Percentiles rank a stretch among this genome's conserved stretches.
These are phyloP conservation scores for Neonectria ditissima DNA, from an alignment of 2,329 filamentous ascomycete species.

Conservation along the genomic window DNA sequence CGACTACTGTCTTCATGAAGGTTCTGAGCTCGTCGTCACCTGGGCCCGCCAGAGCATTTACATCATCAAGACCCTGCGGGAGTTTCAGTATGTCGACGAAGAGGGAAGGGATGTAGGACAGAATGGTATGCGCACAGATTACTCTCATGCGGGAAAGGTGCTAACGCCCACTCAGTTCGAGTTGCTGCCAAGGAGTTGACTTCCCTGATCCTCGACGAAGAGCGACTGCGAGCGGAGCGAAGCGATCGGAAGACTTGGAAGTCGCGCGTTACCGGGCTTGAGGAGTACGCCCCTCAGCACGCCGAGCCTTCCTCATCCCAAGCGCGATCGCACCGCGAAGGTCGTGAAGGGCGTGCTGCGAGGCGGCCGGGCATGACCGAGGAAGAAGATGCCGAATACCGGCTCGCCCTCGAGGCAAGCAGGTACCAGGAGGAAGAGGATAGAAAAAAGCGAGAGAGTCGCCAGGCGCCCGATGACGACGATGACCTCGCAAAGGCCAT, in stretches of 20 bases:
- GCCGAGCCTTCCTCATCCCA: conserved; percentile 54
- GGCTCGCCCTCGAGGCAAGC: conserved; percentile 91
- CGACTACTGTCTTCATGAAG: conserved; percentile 97
- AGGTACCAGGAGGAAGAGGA: conserved; percentile 96
- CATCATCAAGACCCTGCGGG: conserved; percentile 97
- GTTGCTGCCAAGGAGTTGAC: conserved; percentile 97
- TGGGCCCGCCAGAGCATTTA: conserved; percentile 99
- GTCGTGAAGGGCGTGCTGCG: background rate
- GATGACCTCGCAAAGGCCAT: conserved; percentile 96
- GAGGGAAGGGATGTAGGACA: conserved; percentile 95
- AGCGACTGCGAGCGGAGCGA: conserved; percentile 88
- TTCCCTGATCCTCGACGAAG: conserved; percentile 90
- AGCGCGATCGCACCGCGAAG: conserved; percentile 60
- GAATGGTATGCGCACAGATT: conserved; percentile 75
- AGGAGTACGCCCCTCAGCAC: conserved; percentile 74
- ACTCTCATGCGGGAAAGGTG: conserved; percentile 21
- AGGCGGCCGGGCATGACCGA: conserved; percentile 66
- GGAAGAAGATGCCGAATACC: conserved; percentile 92
- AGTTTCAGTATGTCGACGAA: conserved; percentile 97
- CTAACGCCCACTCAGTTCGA: conserved; percentile 72
- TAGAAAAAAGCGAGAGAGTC: conserved; percentile 75
- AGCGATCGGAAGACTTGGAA: conserved; percentile 96
- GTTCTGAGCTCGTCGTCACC: conserved; percentile 94
- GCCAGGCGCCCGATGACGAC: conserved; percentile 72
- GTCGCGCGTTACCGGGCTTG: conserved; percentile 91